Base-by-base conservation (phyloP, 495 filamentous ascomycete genomes). In the Sabuloglossum arenarium region DNA sequence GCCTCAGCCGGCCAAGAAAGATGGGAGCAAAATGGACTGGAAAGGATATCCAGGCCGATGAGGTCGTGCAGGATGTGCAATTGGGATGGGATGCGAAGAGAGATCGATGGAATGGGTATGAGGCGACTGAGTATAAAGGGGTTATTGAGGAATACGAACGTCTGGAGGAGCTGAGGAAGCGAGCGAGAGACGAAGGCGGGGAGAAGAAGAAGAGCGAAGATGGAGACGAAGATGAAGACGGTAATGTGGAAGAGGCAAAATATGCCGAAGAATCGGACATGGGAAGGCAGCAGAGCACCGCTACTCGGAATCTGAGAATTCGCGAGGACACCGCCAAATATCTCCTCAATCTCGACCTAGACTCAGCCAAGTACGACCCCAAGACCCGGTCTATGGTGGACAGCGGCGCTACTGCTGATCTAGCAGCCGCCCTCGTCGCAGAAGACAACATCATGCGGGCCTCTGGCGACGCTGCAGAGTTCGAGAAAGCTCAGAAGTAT, bases 311-410 rank as follows among this genome's bases (percentile, higher is more conserved):
- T 61, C 75, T 98, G 59, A 78, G 91, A 54, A 79, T 98, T 59
- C 79, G 91, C 63, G 91, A 98, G 70, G 91, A 98, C 67, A 97
- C 91, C 5, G 91, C 91, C n/a, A 97, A 97, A 65, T 98, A 98
- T 65, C 71, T 98, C 6, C 72, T 96, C 0, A 96, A 96, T 63
- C 75, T 98, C 4, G 91, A 97, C 62, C 77, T 93, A 2, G 91
- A 98, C 61, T 95, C 90, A 0, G 93, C 91, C 12, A 94, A 95
- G 64, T 98, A 98, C 68, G 93, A 98, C 63, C 91, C 91, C 0
- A 98, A 98, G 65, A 97, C 90, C 32, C 79, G 91, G 57, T 83
- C 86, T 5, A 94, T 98, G 81, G 83, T 94, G 4, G 89, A 95
- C 59, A 78, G 79, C 60, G 89, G 90, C 32, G 89, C 85, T 6